These are phyloP conservation scores for Lactarius psammicola DNA, from an alignment of 768 basidiomycete species.

Conservation along the genomic window DNA sequence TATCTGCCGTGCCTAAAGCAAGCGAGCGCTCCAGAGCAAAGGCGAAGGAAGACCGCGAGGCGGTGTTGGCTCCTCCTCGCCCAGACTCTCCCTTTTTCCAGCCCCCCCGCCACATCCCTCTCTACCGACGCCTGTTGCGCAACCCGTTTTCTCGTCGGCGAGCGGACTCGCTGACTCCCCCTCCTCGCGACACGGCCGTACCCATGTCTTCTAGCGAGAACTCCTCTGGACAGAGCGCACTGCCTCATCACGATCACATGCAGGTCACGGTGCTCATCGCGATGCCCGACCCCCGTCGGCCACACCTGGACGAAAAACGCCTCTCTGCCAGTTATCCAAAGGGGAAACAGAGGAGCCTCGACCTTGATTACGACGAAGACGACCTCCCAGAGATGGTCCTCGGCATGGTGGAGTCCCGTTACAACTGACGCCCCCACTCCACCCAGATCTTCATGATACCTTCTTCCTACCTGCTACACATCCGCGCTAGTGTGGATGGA, in stretches of 20 bases:
- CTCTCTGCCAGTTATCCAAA: conserved; percentile 27
- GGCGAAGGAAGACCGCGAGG: background rate
- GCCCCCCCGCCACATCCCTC: background rate
- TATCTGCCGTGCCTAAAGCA: conserved; percentile 14
- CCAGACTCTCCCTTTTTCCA: background rate
- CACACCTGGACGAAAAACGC: conserved; percentile 15
- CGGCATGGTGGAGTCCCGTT: conserved; percentile 45
- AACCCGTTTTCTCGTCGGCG: conserved; percentile 14
- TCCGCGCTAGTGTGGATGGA: no score
- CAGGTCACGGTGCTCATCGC: conserved; percentile 57
- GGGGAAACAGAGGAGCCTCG: conserved; percentile 32
- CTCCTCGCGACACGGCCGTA: background rate
- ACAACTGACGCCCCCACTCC: background rate
- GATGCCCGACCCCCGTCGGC: conserved; percentile 48
- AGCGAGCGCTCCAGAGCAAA: background rate
- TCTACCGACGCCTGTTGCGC: conserved; percentile 8
- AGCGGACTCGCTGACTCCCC: background rate
- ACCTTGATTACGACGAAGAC: conserved; percentile 30
- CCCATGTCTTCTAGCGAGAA: background rate
- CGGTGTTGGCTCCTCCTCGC: background rate
- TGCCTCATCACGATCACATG: conserved; percentile 28
- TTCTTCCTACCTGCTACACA: background rate
- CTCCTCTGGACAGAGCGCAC: background rate
- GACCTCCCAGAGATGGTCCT: conserved; percentile 52
- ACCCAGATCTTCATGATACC: background rate